A percentile compares a stretch with the other conserved stretches of the same genome.
Evolutionary conservation across 768 basidiomycete genomes (phyloP).

Genomic region (Strobilomyces echinocephalus): DNA sequence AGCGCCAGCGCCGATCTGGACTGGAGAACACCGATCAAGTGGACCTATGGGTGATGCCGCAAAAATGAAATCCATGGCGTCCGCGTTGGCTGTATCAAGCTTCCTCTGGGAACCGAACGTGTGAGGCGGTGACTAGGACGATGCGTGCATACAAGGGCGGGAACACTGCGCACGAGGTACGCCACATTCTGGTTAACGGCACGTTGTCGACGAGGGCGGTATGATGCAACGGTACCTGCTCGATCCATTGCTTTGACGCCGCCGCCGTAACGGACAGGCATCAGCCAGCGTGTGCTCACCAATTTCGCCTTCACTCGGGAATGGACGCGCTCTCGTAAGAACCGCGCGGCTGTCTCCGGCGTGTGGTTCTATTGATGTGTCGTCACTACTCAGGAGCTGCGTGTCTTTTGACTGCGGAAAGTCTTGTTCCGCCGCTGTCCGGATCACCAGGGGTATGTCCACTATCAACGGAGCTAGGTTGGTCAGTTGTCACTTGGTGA

Average conservation of each 20-base stretch:
- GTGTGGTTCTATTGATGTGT: slow-evolving; percentile 2
- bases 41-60: slow-evolving; percentile 18
- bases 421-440: slow-evolving; percentile 4
- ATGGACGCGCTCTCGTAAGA: slow-evolving; percentile 10
- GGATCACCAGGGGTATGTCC: slow-evolving; percentile 18
- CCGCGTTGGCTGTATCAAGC: slow-evolving; percentile 3
- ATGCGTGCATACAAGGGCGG: not conserved
- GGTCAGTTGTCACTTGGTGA: slow-evolving; percentile 5
- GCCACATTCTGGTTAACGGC: slow-evolving; percentile 11
- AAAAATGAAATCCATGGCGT: not conserved
- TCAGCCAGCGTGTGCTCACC: not conserved
- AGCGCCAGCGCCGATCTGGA: slow-evolving; percentile 21
- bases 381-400: not conserved
- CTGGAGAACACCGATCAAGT: slow-evolving; percentile 12
- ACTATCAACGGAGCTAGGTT: slow-evolving; percentile 12
- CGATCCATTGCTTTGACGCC: slow-evolving; percentile 16
- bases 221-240: slow-evolving; percentile 1
- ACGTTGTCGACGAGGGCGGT: slow-evolving; percentile 2
- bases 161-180: slow-evolving; percentile 1
- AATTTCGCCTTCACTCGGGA: not conserved
- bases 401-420: slow-evolving; percentile 3
- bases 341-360: slow-evolving; percentile 12
- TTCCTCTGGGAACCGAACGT: slow-evolving; percentile 11
- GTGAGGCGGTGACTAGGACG: not conserved
- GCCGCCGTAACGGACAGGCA: slow-evolving; percentile 12